A percentile compares a stretch with the other conserved stretches of the same genome.
phyloP scores from a whole-genome alignment of 1,284 basidiomycete genomes.

The Polyporus tsugae region DNA sequence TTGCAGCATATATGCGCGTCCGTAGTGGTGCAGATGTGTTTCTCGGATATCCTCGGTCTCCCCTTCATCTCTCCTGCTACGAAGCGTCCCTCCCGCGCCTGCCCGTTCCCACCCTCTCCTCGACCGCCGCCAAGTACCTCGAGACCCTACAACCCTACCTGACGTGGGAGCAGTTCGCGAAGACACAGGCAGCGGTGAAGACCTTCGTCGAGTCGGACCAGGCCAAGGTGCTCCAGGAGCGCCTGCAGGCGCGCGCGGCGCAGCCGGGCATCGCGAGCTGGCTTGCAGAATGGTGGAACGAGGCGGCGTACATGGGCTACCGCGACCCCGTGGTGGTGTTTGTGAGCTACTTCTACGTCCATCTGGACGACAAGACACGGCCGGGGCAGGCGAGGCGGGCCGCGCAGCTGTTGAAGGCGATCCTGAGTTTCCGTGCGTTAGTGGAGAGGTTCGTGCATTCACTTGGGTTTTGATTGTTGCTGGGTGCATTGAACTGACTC shows the following conservation, averaged over 20 bases:
- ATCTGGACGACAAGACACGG: slow-evolving; percentile 72
- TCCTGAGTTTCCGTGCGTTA: slow-evolving; percentile 84
- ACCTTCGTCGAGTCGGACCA: slow-evolving; percentile 78
- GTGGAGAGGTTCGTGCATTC: slow-evolving; percentile 73
- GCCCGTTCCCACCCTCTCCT: slow-evolving; percentile 84
- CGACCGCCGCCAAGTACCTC: slow-evolving; percentile 88
- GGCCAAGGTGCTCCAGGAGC: slow-evolving; percentile 80
- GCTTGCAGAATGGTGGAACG: slow-evolving; percentile 99
- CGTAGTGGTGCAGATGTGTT: background rate
- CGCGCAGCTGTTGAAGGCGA: slow-evolving; percentile 83
- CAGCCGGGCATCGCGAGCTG: slow-evolving; percentile 77
- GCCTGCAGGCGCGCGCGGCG: slow-evolving; percentile 80
- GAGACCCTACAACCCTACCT: slow-evolving; percentile 84
- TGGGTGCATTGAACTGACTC: background rate
- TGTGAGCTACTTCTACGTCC: slow-evolving; percentile 96
- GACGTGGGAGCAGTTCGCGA: slow-evolving; percentile 65
- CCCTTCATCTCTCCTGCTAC: slow-evolving; percentile 50
- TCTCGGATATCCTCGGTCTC: background rate
- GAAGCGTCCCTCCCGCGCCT: slow-evolving; percentile 84
- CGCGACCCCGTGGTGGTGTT: slow-evolving; percentile 93
- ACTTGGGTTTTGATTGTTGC: background rate
- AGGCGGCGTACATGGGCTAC: slow-evolving; percentile 87
- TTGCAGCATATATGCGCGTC: slow-evolving; percentile 1
- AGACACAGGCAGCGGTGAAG: slow-evolving; percentile 68
- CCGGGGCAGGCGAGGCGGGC: slow-evolving; percentile 74